Conservation (phyloP, 805 yeast genomes). For the Zygosaccharomyces gambellarensis region DNA sequence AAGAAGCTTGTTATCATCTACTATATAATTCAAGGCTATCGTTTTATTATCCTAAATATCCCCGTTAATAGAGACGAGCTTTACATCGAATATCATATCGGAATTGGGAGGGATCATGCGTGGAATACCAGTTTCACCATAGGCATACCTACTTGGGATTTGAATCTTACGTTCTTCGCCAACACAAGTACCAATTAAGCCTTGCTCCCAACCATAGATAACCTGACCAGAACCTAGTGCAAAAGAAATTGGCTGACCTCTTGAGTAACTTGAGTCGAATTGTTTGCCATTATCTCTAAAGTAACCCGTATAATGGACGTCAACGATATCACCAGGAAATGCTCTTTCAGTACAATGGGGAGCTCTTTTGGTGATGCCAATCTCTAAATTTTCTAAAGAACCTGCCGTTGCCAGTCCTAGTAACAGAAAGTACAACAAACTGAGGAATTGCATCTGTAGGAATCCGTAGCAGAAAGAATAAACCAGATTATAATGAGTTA, state of each 20-base stretch:
- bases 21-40: not conserved
- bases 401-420: conserved; percentile 20
- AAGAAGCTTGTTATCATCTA: not conserved
- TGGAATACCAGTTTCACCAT: conserved; percentile 73
- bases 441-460: conserved; percentile 1
- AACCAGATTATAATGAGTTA: not conserved
- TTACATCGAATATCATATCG: conserved; percentile 44
- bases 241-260: conserved; percentile 67
- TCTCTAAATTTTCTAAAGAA: conserved; percentile 25
- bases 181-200: conserved; percentile 75
- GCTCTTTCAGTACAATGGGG: conserved; percentile 58
- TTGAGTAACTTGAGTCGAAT: conserved; percentile 66
- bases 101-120: conserved; percentile 76
- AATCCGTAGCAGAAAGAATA: not conserved
- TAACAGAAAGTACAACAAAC: conserved; percentile 4
- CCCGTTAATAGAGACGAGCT: conserved; percentile 21
- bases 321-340: conserved; percentile 57
- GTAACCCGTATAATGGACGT: conserved; percentile 76
- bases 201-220: conserved; percentile 89
- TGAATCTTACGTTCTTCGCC: conserved; percentile 79
- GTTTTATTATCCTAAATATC: not conserved
- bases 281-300: conserved; percentile 57
- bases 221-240: conserved; percentile 75
- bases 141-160: conserved; percentile 75
- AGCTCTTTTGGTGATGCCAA: conserved; percentile 46